phyloP scores from a whole-genome alignment of 129 eudicot species.

The Calendula officinalis region DNA sequence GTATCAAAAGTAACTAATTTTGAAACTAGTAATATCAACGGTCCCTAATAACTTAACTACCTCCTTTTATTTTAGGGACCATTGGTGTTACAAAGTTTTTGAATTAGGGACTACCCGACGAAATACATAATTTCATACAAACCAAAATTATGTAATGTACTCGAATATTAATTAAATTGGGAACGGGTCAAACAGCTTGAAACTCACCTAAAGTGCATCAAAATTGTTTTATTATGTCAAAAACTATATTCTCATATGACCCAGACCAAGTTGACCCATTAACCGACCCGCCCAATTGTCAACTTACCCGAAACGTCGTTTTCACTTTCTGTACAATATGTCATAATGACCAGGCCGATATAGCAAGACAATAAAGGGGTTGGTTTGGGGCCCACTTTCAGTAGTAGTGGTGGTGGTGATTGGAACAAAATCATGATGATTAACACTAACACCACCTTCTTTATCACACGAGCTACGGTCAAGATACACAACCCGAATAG shows the following conservation, averaged over 20 bases:
- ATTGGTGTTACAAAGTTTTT: too few species aligned
- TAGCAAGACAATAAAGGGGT: constrained; percentile 68
- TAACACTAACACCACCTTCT: constrained; percentile 68
- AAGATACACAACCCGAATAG: constrained; percentile 87
- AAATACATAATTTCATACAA: too few species aligned
- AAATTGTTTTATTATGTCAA: too few species aligned
- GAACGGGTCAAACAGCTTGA: neutral
- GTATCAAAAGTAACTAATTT: too few species aligned
- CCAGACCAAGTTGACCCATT: neutral
- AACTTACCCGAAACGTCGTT: constrained; percentile 19
- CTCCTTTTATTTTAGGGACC: too few species aligned
- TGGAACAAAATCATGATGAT: constrained; percentile 88
- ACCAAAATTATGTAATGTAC: too few species aligned
- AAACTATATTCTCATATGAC: neutral
- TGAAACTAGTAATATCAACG: too few species aligned
- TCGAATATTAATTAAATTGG: neutral
- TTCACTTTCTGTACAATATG: constrained; percentile 75
- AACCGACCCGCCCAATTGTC: neutral
- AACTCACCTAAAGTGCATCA: neutral
- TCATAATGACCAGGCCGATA: constrained; percentile 98
- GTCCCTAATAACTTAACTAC: too few species aligned
- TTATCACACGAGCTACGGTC: constrained; percentile 80
- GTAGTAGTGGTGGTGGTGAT: constrained; percentile 10
- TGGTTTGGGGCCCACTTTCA: constrained; percentile 31
- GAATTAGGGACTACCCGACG: too few species aligned